These are phyloP conservation scores for Boletus sp. DNA, from an alignment of 768 basidiomycete species.

Conservation along the genomic window DNA sequence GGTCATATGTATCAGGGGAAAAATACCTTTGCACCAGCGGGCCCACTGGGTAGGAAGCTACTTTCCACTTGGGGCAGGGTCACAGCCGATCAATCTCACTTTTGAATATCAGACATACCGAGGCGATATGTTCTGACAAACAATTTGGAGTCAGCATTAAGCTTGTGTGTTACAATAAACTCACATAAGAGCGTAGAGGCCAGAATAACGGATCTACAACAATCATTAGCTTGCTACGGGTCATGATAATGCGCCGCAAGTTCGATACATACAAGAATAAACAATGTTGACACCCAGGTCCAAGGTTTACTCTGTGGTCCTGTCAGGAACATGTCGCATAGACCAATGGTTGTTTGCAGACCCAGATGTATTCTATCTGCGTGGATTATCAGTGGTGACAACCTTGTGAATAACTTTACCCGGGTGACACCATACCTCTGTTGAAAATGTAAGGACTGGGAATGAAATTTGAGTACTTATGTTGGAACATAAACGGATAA, in stretches of 20 bases:
- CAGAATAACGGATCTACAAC: neutral
- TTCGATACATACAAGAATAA: neutral
- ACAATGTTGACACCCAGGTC: slow-evolving; percentile 1
- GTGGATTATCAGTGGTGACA: too few species aligned
- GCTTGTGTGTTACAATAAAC: neutral
- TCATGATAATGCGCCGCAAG: neutral
- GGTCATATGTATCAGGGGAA: neutral
- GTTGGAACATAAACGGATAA: too few species aligned
- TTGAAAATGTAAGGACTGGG: too few species aligned
- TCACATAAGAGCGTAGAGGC: neutral
- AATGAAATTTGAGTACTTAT: too few species aligned
- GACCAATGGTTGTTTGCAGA: neutral
- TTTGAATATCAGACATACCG: too few species aligned
- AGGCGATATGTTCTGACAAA: neutral
- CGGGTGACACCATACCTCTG: too few species aligned
- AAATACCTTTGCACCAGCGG: neutral
- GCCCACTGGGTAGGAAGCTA: neutral
- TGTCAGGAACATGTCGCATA: too few species aligned
- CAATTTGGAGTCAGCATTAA: neutral
- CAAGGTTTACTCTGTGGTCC: neutral
- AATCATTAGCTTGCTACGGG: neutral
- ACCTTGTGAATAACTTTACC: too few species aligned
- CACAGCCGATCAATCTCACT: neutral
- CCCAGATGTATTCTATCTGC: slow-evolving; percentile 9
- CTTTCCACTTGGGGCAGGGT: neutral